Evolutionary conservation across 352 stramenopile genomes (phyloP), one percentile per base, ranked within the genome.

Genomic region (Pythium phragmiticola): DNA sequence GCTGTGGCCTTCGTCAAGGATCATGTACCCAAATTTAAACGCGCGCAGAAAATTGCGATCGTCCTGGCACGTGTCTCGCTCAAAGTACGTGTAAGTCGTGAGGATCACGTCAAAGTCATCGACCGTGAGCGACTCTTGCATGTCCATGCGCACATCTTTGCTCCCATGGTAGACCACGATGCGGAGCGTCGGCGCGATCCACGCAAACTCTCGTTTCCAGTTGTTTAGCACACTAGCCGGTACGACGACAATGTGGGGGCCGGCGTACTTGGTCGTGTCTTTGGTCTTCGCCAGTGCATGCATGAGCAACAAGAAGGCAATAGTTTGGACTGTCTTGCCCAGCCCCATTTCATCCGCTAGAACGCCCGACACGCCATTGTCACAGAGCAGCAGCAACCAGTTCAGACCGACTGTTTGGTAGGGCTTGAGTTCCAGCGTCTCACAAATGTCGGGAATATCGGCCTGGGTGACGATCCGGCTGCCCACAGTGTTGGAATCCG

Each of bases 261-360:
- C 82, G 56, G 64, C 30, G 56, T 70, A 46, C 19, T 75, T 57
- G 60, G 65, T 33, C 53, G 59, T 5, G 1, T 74, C 50, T 43
- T 74, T 69, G 23, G 65, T 63, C 54, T 69, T 77, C 21, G 72
- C 80, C 6, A 88, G 42, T 2, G 75, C 68, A 28, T 89, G 75
- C 0, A 95, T 72, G 16, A 92, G 56, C 46, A 85, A 53, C 43
- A 96, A 61, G 54, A 94, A 96, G 2, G 84, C 36, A 62, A 94
- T 89, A n/a, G 84, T 90, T 60, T 96, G 87, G 3, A 94, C 85
- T 3, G 87, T 96, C 75, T 99, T 99, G 14, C 95, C 95, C 5
- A 98, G 80, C 21, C 93, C 92, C 93, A 97, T 97, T 57, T 97
- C 90, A 61, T 97, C 84, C 0, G 86, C 81, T 4, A 96, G 57